Percentiles rank a stretch among this genome's conserved stretches.
Conservation (phyloP, 2,329 filamentous ascomycete genomes). For the Fusarium robinianum region DNA sequence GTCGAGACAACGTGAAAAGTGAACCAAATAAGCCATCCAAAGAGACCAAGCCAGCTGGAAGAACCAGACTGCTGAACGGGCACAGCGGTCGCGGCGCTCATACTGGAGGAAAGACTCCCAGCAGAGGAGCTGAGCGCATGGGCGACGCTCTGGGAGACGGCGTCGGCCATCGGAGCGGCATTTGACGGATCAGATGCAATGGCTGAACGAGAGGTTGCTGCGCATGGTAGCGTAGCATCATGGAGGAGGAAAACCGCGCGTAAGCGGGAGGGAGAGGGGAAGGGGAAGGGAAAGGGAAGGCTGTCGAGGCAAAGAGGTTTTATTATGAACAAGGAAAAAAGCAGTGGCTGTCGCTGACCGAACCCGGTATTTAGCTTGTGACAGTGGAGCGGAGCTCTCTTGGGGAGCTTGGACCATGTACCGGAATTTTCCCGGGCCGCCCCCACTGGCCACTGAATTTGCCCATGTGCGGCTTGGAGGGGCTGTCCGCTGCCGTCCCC, state of each 20-base stretch:
- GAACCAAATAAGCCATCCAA: constrained; percentile 59
- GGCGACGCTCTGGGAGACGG: constrained; percentile 41
- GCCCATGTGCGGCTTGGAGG: constrained; percentile 31
- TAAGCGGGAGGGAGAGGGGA: constrained; percentile 25
- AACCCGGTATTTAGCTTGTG: constrained; percentile 37
- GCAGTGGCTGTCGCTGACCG: constrained; percentile 23
- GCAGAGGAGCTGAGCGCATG: constrained; percentile 39
- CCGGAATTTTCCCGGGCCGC: constrained; percentile 35
- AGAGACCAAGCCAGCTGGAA: constrained; percentile 62
- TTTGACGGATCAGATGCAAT: constrained; percentile 50
- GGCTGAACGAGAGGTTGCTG: constrained; percentile 39
- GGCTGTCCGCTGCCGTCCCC: constrained; percentile 22
- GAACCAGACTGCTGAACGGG: constrained; percentile 46
- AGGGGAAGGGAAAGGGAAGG: constrained; percentile 18
- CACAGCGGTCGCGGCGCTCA: constrained; percentile 43
- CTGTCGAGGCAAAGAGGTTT: constrained; percentile 19
- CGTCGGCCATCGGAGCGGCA: constrained; percentile 42
- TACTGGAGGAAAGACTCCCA: constrained; percentile 44
- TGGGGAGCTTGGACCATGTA: constrained; percentile 25
- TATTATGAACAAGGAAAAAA: constrained; percentile 33
- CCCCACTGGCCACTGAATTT: constrained; percentile 31
- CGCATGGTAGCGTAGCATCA: constrained; percentile 44
- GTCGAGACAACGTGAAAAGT: constrained; percentile 61
- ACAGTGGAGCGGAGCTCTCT: constrained; percentile 32
- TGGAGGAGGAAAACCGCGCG: constrained; percentile 36